Evolutionary conservation across 192 early-diverging fungal species (phyloP), one percentile per base, ranked within the genome.

Genomic region (Coemansia javaensis): DNA sequence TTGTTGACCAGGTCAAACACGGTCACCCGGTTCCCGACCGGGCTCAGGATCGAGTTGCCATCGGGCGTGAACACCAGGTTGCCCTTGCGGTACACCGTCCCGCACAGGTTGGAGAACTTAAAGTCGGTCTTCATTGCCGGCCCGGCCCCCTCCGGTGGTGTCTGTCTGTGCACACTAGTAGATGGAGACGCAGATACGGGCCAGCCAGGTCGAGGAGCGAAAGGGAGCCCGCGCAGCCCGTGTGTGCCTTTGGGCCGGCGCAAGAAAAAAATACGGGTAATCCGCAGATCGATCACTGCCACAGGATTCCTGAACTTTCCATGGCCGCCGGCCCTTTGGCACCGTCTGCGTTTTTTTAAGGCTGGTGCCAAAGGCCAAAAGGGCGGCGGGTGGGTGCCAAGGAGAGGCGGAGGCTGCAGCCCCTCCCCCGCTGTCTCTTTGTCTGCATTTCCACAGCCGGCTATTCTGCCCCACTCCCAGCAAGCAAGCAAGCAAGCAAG

Each of bases 1-100:
- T 95, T 96, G 65, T 89, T 88, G 51, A 91, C 85, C 37, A 99
- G 85, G 72, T 99, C 94, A 66, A 97, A 99, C 17, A 96, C 81
- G 0, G 93, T 88, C 0, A 97, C 84, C 38, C 91, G 77, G 79
- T 99, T 99, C 38, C 97, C 97, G 7, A 99, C 97, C 0, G 95
- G 91, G 67, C 89, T 94, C 23, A 96, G 51, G 34, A 99, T 63
- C 12, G 85, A 86, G 71, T 98, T 93, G 17, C 92, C 92, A 59
- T 95, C 94, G 18, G 93, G 88, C 23, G 92, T 91, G 63, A 94
- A 99, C 20, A 93, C 74, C 17, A 98, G 60, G 66, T 97, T 98
- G n/a, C 95, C 97, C 56, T 86, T 80, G 46, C 85, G 89, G 70
- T 97, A 99, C 13, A 98, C 97, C 7, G 95, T 94, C 27, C 97